These are phyloP conservation scores for Curvularia verruculosa DNA, from an alignment of 2,329 filamentous ascomycete genomes.

Conservation along the genomic window DNA sequence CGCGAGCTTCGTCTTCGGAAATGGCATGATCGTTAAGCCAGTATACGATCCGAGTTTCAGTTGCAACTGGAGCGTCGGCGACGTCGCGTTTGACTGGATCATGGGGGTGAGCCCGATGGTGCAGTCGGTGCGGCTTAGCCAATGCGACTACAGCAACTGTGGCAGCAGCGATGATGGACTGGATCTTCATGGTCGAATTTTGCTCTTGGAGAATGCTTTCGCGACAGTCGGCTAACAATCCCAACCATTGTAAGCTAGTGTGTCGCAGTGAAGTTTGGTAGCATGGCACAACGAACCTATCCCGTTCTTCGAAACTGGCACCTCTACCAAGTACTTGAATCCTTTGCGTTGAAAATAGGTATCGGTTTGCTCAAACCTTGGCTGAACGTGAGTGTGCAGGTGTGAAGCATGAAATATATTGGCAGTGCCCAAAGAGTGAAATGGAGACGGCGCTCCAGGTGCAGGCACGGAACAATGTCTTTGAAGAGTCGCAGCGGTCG, in stretches of 20 bases:
- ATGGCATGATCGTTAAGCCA: conserved; percentile 70
- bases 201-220: conserved; percentile 5
- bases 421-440: conserved; percentile 42
- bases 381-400: conserved; percentile 6
- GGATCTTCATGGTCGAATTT: conserved; percentile 44
- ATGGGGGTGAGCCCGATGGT: conserved; percentile 59
- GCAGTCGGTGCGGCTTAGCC: conserved; percentile 64
- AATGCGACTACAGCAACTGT: conserved; percentile 56
- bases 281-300: conserved; percentile 15
- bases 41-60: conserved; percentile 72
- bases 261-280: not conserved
- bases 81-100: conserved; percentile 55
- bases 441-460: conserved; percentile 39
- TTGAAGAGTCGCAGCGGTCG: conserved; percentile 13
- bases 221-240: conserved; percentile 6
- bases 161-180: conserved; percentile 44
- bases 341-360: not conserved
- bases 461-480: conserved; percentile 30
- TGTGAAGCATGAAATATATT: conserved; percentile 32
- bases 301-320: conserved; percentile 3
- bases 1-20: conserved; percentile 67
- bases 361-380: conserved; percentile 18
- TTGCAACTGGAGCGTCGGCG: conserved; percentile 59
- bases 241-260: conserved; percentile 16
- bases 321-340: not conserved